phyloP scores from a whole-genome alignment of 1,284 basidiomycete species.

The Tetrapyrgos nigripes region DNA sequence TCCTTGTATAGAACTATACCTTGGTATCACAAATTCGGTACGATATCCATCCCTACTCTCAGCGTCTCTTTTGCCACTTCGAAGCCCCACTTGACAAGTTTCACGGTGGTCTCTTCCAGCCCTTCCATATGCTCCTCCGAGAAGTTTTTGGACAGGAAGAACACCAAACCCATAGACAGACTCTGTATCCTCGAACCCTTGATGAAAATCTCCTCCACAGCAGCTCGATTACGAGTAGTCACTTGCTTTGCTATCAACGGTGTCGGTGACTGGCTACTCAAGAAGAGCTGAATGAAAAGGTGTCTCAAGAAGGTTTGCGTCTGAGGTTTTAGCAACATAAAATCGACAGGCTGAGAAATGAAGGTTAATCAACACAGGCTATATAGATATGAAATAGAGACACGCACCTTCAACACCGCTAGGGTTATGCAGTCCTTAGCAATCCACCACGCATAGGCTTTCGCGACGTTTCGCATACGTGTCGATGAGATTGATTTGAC shows the following conservation, averaged over 20 bases:
- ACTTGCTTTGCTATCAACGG: conserved; percentile 59
- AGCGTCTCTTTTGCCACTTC: conserved; percentile 73
- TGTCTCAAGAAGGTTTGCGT: conserved; percentile 72
- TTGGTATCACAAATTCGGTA: conserved; percentile 44
- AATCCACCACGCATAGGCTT: conserved; percentile 86
- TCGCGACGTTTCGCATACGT: conserved; percentile 70
- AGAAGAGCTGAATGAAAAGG: conserved; percentile 71
- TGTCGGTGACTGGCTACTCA: conserved; percentile 75
- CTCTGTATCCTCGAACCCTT: conserved; percentile 66
- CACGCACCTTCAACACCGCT: conserved; percentile 81
- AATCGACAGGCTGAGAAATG: conserved; percentile 77
- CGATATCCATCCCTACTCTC: conserved; percentile 61
- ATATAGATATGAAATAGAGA: not conserved
- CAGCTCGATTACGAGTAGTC: conserved; percentile 56
- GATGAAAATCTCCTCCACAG: conserved; percentile 77
- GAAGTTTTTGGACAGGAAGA: conserved; percentile 65
- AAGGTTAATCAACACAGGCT: not conserved
- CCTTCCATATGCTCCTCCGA: conserved; percentile 35
- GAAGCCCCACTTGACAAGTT: conserved; percentile 68
- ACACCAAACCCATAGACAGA: conserved; percentile 72
- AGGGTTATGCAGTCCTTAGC: conserved; percentile 77
- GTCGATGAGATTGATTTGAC: conserved; percentile 64
- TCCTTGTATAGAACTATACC: not conserved
- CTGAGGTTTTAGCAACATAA: conserved; percentile 71
- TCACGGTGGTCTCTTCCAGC: conserved; percentile 46